Percentiles rank a stretch among this genome's conserved stretches.
Conservation (phyloP, 805 yeast species). For the Zygoascus tannicola region DNA sequence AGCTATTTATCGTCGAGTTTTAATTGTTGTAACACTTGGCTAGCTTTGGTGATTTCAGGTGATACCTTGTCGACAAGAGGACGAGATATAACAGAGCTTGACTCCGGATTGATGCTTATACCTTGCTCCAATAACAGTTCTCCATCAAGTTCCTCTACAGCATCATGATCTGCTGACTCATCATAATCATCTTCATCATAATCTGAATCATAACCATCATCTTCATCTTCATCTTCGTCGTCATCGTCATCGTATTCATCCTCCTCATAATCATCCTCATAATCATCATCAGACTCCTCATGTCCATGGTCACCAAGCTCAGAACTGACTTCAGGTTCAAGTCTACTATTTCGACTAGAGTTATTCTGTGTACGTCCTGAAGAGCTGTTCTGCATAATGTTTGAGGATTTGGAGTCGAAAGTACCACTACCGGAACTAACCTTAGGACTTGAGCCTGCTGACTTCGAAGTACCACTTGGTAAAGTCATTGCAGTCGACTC, state of each 20-base stretch:
- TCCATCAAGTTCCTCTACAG: not conserved
- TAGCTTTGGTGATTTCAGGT: constrained; percentile 5
- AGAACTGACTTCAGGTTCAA: constrained; percentile 26
- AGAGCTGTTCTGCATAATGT: not conserved
- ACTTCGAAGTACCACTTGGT: not conserved
- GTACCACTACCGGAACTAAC: not conserved
- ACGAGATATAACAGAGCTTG: not conserved
- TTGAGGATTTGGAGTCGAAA: not conserved
- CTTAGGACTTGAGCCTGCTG: not conserved
- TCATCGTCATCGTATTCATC: constrained; percentile 14
- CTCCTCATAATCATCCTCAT: constrained; percentile 12
- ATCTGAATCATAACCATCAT: constrained; percentile 10
- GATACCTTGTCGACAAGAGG: not conserved
- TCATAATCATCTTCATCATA: constrained; percentile 11
- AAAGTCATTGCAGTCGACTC: not conserved
- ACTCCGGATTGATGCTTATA: not conserved
- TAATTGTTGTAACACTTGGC: constrained; percentile 4
- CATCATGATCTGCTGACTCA: constrained; percentile 9
- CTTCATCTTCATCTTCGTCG: constrained; percentile 13
- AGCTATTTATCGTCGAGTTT: not conserved
- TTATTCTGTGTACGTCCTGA: not conserved
- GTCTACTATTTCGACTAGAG: constrained; percentile 19
- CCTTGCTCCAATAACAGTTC: not conserved
- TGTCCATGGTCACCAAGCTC: constrained; percentile 21
- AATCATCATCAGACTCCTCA: constrained; percentile 23